These are phyloP conservation scores for Pittosporum tobira DNA, from an alignment of 129 eudicot species.

Conservation along the genomic window DNA sequence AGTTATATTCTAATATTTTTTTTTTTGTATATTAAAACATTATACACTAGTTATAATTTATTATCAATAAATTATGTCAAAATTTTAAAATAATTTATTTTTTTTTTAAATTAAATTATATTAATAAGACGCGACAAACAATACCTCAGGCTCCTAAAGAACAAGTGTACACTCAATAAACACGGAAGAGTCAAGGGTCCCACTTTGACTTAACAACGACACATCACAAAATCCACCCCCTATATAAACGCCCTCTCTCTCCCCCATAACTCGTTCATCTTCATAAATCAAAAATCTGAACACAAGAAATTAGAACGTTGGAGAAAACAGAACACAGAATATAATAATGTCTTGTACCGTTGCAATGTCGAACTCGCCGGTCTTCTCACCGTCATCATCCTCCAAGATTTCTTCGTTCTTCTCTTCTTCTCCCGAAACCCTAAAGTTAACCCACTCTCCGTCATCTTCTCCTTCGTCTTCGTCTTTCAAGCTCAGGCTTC, in stretches of 20 bases:
- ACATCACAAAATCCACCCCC: not conserved
- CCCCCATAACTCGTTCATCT: not conserved
- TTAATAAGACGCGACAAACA: too few species aligned
- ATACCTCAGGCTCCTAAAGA: too few species aligned
- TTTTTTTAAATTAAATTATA: too few species aligned
- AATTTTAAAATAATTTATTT: too few species aligned
- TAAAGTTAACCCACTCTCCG: slow-evolving; percentile 28
- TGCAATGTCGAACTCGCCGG: slow-evolving; percentile 65
- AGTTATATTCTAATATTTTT: too few species aligned
- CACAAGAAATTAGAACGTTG: slow-evolving; percentile 46
- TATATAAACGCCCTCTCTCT: slow-evolving; percentile 13
- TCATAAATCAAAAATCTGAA: not conserved
- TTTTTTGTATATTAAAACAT: too few species aligned
- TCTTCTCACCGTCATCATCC: slow-evolving; percentile 46
- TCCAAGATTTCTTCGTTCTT: slow-evolving; percentile 22
- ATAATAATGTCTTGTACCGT: slow-evolving; percentile 42
- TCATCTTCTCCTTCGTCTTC: slow-evolving; percentile 38
- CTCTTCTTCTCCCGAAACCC: slow-evolving; percentile 31
- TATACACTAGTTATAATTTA: too few species aligned
- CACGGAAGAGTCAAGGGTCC: slow-evolving; percentile 31
- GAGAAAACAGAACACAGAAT: slow-evolving; percentile 6
- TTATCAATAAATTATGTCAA: too few species aligned
- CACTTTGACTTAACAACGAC: slow-evolving; percentile 24
- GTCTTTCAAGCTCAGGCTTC: slow-evolving; percentile 34
- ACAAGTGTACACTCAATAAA: slow-evolving; percentile 21